Evolutionary conservation across 106 monocot genomes (phyloP).

Genomic region (Agapanthus africanus): DNA sequence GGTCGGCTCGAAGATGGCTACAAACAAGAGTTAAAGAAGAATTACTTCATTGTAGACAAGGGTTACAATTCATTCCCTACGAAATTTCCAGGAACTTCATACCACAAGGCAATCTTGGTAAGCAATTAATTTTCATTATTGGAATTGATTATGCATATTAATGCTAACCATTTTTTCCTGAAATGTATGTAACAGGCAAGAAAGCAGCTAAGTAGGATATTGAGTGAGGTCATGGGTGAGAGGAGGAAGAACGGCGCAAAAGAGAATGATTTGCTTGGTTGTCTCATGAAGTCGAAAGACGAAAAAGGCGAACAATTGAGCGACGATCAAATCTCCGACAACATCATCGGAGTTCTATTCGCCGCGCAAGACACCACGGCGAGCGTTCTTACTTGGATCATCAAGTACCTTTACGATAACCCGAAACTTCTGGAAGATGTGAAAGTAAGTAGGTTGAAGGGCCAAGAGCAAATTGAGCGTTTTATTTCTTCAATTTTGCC

Average conservation of each 20-base stretch:
- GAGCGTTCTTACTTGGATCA: conserved; percentile 77
- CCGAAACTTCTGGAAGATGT: conserved; percentile 58
- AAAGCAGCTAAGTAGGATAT: conserved; percentile 37
- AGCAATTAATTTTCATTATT: no score
- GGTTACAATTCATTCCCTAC: conserved; percentile 85
- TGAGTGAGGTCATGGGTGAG: conserved; percentile 51
- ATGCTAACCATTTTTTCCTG: no score
- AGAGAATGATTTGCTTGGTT: conserved; percentile 48
- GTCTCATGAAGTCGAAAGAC: conserved; percentile 37
- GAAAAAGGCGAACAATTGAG: conserved; percentile 24
- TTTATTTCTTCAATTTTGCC: no score
- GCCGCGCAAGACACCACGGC: conserved; percentile 93
- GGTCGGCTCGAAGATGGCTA: conserved; percentile 20
- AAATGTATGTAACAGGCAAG: no score
- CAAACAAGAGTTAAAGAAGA: conserved; percentile 54
- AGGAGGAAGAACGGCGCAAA: conserved; percentile 37
- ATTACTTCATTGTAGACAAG: conserved; percentile 67
- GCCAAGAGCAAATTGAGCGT: no score
- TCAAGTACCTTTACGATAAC: conserved; percentile 77
- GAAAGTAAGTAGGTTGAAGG: conserved; percentile 43
- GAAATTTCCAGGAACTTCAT: conserved; percentile 49
- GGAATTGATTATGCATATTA: no score
- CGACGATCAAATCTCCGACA: conserved; percentile 80
- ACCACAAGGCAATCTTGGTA: conserved; percentile 60
- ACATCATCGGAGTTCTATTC: conserved; percentile 77